phyloP scores from a whole-genome alignment of 805 yeast species.

The Candida yuanshanica region DNA sequence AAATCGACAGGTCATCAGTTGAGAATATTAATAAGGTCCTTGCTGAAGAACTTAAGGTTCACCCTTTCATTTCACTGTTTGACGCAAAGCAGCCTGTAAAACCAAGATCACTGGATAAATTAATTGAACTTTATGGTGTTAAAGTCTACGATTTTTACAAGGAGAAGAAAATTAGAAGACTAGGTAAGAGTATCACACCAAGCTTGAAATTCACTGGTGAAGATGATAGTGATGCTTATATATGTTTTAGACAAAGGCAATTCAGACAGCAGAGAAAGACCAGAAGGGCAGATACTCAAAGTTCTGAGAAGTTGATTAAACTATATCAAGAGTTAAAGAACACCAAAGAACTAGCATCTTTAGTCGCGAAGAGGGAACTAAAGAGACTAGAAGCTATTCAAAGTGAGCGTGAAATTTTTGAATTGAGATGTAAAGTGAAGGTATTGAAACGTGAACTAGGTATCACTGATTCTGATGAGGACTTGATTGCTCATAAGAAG shows the following conservation, averaged over 20 bases:
- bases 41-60: constrained; percentile 48
- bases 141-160: constrained; percentile 80
- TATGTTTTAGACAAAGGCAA: constrained; percentile 93
- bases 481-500: constrained; percentile 70
- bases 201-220: constrained; percentile 73
- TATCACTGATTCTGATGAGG: constrained; percentile 80
- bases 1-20: constrained; percentile 42
- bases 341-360: constrained; percentile 62
- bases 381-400: constrained; percentile 55
- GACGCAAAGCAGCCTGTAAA: constrained; percentile 34
- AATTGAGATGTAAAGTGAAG: constrained; percentile 67
- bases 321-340: constrained; percentile 71
- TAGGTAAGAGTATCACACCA: constrained; percentile 72
- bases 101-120: constrained; percentile 39
- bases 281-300: constrained; percentile 86
- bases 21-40: constrained; percentile 52
- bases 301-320: constrained; percentile 73
- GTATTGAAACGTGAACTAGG: constrained; percentile 67
- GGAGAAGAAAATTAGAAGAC: constrained; percentile 57
- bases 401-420: constrained; percentile 62
- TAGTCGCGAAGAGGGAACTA: constrained; percentile 72
- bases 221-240: constrained; percentile 91
- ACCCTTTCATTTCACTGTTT: constrained; percentile 54
- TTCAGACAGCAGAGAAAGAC: constrained; percentile 94
- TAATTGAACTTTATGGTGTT: constrained; percentile 57